Evolutionary conservation across 805 yeast genomes (phyloP).

Genomic region (Dipodascus albidus): DNA sequence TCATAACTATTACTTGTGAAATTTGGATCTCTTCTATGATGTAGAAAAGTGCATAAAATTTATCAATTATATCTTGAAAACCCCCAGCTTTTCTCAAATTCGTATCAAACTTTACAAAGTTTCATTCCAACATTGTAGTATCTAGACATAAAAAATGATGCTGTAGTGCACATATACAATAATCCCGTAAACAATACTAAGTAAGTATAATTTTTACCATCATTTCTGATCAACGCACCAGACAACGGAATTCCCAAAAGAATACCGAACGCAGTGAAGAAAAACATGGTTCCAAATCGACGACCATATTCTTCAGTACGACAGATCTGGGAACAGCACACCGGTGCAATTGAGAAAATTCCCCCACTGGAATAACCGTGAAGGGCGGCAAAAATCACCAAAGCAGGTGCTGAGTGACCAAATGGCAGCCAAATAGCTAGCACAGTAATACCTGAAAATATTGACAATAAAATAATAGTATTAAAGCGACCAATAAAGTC

Average conservation of each 20-base stretch:
- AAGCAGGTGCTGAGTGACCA: slow-evolving; percentile 26
- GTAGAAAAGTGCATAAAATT: too few relatives aligned
- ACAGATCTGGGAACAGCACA: slow-evolving; percentile 49
- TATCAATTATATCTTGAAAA: too few relatives aligned
- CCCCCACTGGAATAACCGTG: slow-evolving; percentile 50
- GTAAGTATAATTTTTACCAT: slow-evolving; percentile 8
- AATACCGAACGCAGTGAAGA: slow-evolving; percentile 41
- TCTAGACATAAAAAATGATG: not conserved
- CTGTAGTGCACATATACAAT: not conserved
- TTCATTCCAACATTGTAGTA: not conserved
- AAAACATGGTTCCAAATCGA: slow-evolving; percentile 46
- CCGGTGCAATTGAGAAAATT: slow-evolving; percentile 45
- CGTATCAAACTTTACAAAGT: not conserved
- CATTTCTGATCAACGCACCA: slow-evolving; percentile 30
- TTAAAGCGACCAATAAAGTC: slow-evolving; percentile 43
- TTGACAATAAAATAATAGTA: slow-evolving; percentile 32
- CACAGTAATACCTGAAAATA: slow-evolving; percentile 23
- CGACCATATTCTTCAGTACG: slow-evolving; percentile 43
- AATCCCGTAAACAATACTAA: slow-evolving; percentile 7
- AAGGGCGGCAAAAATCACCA: slow-evolving; percentile 35
- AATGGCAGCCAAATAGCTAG: slow-evolving; percentile 34
- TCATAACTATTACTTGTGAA: too few relatives aligned
- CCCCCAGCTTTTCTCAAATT: too few relatives aligned
- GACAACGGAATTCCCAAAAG: slow-evolving; percentile 40
- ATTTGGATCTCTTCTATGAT: too few relatives aligned